Evolutionary conservation across 2,329 filamentous ascomycete species (phyloP).

Genomic region (Fusarium nelsonii): DNA sequence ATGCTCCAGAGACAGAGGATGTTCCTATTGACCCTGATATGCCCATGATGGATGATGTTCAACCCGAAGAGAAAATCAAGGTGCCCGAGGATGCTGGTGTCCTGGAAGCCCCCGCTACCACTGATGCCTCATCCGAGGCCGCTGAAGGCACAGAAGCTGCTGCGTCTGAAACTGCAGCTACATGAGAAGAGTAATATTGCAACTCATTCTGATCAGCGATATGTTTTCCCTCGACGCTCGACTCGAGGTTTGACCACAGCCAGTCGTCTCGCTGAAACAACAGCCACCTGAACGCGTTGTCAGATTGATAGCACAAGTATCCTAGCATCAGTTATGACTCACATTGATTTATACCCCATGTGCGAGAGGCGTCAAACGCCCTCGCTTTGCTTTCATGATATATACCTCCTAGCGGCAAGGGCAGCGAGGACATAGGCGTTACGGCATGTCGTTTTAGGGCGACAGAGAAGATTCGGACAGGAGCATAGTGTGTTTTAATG

Average conservation of each 20-base stretch:
- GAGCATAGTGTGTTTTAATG: conserved; percentile 39
- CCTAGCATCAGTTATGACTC: conserved; percentile 43
- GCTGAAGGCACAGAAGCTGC: conserved; percentile 17
- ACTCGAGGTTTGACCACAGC: neutral
- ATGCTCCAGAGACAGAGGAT: conserved; percentile 3
- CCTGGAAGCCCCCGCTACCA: conserved; percentile 15
- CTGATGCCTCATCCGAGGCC: conserved; percentile 10
- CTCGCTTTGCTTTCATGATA: conserved; percentile 45
- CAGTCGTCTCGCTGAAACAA: neutral
- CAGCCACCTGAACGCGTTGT: conserved; percentile 8
- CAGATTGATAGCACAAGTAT: conserved; percentile 25
- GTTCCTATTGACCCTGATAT: conserved; percentile 30
- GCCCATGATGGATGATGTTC: conserved; percentile 16
- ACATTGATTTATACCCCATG: conserved; percentile 49
- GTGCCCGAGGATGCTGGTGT: conserved; percentile 22
- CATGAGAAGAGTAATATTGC: conserved; percentile 32
- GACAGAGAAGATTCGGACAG: conserved; percentile 17
- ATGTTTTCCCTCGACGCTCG: neutral
- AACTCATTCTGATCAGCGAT: neutral
- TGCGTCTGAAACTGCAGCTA: conserved; percentile 21
- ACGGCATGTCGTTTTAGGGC: conserved; percentile 36
- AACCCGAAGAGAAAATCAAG: conserved; percentile 29
- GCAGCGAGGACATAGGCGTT: conserved; percentile 44
- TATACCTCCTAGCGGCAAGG: conserved; percentile 41
- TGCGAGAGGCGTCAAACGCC: conserved; percentile 42